A percentile compares a stretch with the other conserved stretches of the same genome.
phyloP scores from a whole-genome alignment of 208 protist genomes.

The Leishmania tropica region DNA sequence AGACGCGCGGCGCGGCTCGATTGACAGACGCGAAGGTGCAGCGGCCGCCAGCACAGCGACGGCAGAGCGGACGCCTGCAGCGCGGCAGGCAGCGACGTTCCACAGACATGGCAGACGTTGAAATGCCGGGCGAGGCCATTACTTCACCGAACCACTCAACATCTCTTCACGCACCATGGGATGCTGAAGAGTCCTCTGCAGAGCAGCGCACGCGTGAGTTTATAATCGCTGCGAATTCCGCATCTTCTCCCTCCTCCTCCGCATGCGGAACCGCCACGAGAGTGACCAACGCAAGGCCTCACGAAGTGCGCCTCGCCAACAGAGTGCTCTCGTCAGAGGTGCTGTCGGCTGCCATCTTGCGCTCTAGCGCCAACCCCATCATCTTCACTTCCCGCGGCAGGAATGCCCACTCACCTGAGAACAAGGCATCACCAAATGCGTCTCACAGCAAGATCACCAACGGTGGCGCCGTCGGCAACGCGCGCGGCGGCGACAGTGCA shows the following conservation, averaged over 20 bases:
- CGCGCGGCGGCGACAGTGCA: background rate
- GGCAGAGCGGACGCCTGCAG: conserved; percentile 6
- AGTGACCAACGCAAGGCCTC: background rate
- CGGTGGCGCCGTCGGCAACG: background rate
- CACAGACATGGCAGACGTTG: conserved; percentile 20
- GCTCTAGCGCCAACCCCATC: background rate
- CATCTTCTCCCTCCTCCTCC: background rate
- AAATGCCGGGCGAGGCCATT: conserved; percentile 1
- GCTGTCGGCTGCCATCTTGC: background rate
- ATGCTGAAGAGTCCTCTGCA: background rate
- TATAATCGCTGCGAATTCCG: background rate
- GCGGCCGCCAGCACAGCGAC: conserved; percentile 1
- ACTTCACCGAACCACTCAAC: background rate
- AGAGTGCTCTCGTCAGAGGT: conserved; percentile 10
- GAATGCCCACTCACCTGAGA: background rate
- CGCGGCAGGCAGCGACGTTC: conserved; percentile 17
- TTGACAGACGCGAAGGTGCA: background rate
- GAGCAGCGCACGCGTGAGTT: background rate
- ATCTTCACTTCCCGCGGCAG: background rate
- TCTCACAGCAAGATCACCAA: background rate
- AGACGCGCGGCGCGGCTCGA: background rate
- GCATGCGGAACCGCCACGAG: too few species aligned
- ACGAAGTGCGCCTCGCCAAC: background rate
- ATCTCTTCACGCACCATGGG: background rate
- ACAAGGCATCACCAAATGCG: background rate